Evolutionary conservation across 768 basidiomycete species (phyloP).

Genomic region (Flagelloscypha sp.): DNA sequence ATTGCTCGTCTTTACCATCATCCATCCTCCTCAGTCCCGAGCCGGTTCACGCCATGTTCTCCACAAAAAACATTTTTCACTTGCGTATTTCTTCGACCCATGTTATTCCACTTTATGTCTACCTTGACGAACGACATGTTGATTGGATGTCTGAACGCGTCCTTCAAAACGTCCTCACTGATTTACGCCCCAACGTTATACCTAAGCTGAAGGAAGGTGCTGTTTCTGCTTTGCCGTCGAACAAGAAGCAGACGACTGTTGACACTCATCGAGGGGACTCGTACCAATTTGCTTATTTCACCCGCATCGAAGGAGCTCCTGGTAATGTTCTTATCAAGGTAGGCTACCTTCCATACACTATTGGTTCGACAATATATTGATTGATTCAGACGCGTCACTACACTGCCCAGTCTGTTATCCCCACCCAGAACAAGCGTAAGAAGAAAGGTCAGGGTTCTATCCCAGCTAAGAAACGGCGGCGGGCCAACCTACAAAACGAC

Average conservation of each 20-base stretch:
- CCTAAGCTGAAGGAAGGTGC: constrained; percentile 60
- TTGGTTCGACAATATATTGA: neutral
- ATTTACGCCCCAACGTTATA: constrained; percentile 68
- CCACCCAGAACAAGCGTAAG: constrained; percentile 29
- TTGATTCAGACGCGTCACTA: constrained; percentile 41
- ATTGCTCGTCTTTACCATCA: too few species aligned
- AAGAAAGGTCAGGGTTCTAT: constrained; percentile 28
- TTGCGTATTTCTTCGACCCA: constrained; percentile 67
- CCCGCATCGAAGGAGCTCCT: constrained; percentile 72
- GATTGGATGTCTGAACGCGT: constrained; percentile 86
- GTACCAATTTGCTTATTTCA: constrained; percentile 89
- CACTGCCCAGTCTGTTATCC: constrained; percentile 19
- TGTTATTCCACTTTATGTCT: constrained; percentile 79
- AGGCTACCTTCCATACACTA: constrained; percentile 6
- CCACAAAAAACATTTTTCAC: constrained; percentile 72
- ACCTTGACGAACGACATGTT: constrained; percentile 81
- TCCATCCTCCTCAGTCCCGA: too few species aligned
- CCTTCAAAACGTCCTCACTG: constrained; percentile 73
- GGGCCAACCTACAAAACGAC: neutral
- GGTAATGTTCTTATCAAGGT: constrained; percentile 83
- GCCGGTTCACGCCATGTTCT: too few species aligned
- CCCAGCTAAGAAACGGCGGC: neutral
- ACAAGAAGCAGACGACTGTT: constrained; percentile 59
- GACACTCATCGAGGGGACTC: constrained; percentile 82
- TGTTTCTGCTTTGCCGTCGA: constrained; percentile 30